These are phyloP conservation scores for Carex cristatella DNA, from an alignment of 176 grass and related monocot species.

Conservation along the genomic window DNA sequence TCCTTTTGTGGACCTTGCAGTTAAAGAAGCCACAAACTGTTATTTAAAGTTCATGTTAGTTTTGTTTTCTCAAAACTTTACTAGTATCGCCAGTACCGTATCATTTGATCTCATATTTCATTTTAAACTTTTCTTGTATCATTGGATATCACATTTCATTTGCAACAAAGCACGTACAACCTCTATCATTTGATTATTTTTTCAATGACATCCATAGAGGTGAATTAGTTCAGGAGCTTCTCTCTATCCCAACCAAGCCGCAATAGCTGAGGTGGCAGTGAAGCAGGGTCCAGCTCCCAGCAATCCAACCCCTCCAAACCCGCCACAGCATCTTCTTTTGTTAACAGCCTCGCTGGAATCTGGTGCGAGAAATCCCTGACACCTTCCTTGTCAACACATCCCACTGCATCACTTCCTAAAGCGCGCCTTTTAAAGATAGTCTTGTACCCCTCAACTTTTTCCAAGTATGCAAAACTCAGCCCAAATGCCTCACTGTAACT, in stretches of 20 bases:
- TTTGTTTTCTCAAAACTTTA: neutral
- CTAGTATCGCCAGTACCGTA: neutral
- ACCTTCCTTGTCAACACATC: constrained; percentile 38
- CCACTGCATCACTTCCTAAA: constrained; percentile 44
- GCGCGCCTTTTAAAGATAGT: constrained; percentile 65
- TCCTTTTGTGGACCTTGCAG: neutral
- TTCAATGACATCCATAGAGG: neutral
- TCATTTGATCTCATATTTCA: neutral
- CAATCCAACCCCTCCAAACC: constrained; percentile 50
- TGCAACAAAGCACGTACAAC: neutral
- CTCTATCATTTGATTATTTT: neutral
- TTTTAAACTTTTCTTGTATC: neutral
- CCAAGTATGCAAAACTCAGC: constrained; percentile 67
- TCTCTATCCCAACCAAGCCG: neutral
- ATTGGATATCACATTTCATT: neutral
- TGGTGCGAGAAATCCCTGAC: constrained; percentile 58
- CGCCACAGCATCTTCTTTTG: constrained; percentile 27
- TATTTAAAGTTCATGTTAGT: neutral
- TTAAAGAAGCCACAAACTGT: neutral
- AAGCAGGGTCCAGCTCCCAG: constrained; percentile 93
- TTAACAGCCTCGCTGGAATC: constrained; percentile 52
- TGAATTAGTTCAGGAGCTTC: constrained; percentile 2
- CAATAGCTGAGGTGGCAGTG: constrained; percentile 59
- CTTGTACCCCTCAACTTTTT: constrained; percentile 75
- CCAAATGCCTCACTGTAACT: constrained; percentile 47